Evolutionary conservation across 495 filamentous ascomycete species (phyloP), one percentile per base, ranked within the genome.

Genomic region (Daldinia decipiens): DNA sequence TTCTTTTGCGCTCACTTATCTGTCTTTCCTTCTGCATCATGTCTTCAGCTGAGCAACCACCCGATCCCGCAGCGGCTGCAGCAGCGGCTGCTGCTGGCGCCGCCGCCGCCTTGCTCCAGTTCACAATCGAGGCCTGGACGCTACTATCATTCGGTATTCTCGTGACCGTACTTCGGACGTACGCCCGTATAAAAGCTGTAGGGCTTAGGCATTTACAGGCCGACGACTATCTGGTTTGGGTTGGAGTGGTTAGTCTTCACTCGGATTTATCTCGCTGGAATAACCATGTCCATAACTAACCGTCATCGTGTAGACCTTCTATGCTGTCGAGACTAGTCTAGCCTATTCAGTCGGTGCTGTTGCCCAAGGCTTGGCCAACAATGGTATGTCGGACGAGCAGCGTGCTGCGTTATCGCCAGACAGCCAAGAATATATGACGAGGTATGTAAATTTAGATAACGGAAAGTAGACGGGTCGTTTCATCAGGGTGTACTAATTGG

Each of bases 321-420:
- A 83, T 59, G 69, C 77, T 4, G 65, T 76, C 9, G 78, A 82
- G 73, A 75, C 78, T 0, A 72, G 74, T 26, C 70, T 82, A 11
- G 80, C 79, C 1, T 82, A 81, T 29, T 71, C 71, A 5, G 77
- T 81, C 29, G 82, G 78, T 21, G 71, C 75, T 59, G 80, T 80
- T 66, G 87, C 82, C 54, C 73, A 79, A 19, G 88, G 88, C 1
- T 80, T 90, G 31, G 87, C 87, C 31, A 90, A 90, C 72, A 89
- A 87, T 73, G 70, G 82, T 67, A 88, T 90, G 86, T 87, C 87
- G 4, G 82, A 85, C 39, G 81, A 81, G 19, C 70, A 87, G 60
- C 80, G 87, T 21, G 71, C 65, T 7, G 59, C 79, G 0, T 76
- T 90, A 8, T 76, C 78, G 11, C 80, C 84, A 1, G 63, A 73